These are phyloP conservation scores for Hericium coralloides DNA, from an alignment of 768 basidiomycete genomes.

Conservation along the genomic window DNA sequence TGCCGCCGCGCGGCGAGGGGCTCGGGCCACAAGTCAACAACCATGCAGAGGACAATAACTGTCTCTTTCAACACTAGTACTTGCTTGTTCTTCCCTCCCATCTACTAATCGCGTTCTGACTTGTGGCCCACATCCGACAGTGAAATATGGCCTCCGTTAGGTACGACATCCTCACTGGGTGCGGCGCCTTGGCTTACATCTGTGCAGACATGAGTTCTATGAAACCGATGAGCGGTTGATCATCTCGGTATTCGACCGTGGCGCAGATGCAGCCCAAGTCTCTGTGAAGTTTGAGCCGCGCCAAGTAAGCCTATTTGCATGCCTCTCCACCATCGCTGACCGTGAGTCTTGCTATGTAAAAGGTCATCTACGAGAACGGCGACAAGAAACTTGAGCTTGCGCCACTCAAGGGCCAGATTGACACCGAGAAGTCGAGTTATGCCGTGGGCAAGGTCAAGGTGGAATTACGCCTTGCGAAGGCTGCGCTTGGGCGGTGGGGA, in stretches of 20 bases:
- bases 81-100: no score
- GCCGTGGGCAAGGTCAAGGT: slow-evolving; percentile 82
- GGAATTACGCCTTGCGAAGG: slow-evolving; percentile 74
- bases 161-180: not conserved
- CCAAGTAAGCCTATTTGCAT: slow-evolving; percentile 32
- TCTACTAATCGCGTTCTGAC: not conserved
- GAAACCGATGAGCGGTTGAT: slow-evolving; percentile 72
- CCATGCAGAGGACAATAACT: not conserved
- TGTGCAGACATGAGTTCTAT: slow-evolving; percentile 62
- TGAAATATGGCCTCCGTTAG: slow-evolving; percentile 6
- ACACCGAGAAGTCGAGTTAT: slow-evolving; percentile 48
- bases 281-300: slow-evolving; percentile 55
- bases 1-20: not conserved
- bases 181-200: not conserved
- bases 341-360: slow-evolving; percentile 5
- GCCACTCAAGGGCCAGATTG: slow-evolving; percentile 78
- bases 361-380: slow-evolving; percentile 59
- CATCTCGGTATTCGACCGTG: slow-evolving; percentile 71
- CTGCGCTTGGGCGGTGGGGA: slow-evolving; percentile 62
- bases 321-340: not conserved
- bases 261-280: slow-evolving; percentile 58
- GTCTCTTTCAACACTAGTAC: not conserved
- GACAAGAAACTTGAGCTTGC: slow-evolving; percentile 65
- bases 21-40: not conserved
- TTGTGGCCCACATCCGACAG: not conserved